These are phyloP conservation scores for Cyphellophora attinorum DNA, from an alignment of 2,329 filamentous ascomycete genomes.

Conservation along the genomic window DNA sequence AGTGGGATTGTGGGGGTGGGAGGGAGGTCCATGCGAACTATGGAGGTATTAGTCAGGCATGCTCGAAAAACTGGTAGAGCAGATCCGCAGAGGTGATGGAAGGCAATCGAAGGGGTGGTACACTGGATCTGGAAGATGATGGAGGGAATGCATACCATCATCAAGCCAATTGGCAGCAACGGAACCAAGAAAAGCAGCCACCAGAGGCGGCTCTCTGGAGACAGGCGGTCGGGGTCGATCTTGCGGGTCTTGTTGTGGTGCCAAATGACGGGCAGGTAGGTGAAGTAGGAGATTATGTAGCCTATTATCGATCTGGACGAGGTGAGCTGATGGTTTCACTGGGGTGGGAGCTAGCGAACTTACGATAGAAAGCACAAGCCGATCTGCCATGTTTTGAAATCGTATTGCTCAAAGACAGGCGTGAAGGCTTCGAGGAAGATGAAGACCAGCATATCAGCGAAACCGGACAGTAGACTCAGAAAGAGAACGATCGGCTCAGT, in stretches of 20 bases:
- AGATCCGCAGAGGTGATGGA: slow-evolving; percentile 48
- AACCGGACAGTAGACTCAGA: slow-evolving; percentile 53
- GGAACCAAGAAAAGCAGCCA: slow-evolving; percentile 42
- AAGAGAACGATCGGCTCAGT: slow-evolving; percentile 56
- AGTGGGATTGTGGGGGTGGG: slow-evolving; percentile 44
- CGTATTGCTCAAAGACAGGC: slow-evolving; percentile 51
- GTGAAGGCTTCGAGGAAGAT: slow-evolving; percentile 56
- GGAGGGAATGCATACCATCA: too few relatives aligned
- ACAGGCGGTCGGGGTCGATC: slow-evolving; percentile 37
- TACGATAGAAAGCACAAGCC: slow-evolving; percentile 46
- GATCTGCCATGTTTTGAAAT: slow-evolving; percentile 40
- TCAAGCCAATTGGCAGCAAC: not conserved
- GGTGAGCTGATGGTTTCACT: not conserved
- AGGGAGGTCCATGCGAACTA: slow-evolving; percentile 52
- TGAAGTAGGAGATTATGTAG: slow-evolving; percentile 47
- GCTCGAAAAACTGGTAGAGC: too few relatives aligned
- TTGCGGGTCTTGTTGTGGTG: slow-evolving; percentile 31
- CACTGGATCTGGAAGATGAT: slow-evolving; percentile 2
- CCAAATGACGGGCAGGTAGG: slow-evolving; percentile 45
- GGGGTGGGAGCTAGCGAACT: slow-evolving; percentile 13
- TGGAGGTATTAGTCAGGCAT: too few relatives aligned
- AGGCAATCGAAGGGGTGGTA: slow-evolving; percentile 21
- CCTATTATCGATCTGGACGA: slow-evolving; percentile 38
- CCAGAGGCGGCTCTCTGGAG: slow-evolving; percentile 53
- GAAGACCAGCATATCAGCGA: slow-evolving; percentile 57